These are phyloP conservation scores for Lachancea fermentati DNA, from an alignment of 805 yeast genomes.

Conservation along the genomic window DNA sequence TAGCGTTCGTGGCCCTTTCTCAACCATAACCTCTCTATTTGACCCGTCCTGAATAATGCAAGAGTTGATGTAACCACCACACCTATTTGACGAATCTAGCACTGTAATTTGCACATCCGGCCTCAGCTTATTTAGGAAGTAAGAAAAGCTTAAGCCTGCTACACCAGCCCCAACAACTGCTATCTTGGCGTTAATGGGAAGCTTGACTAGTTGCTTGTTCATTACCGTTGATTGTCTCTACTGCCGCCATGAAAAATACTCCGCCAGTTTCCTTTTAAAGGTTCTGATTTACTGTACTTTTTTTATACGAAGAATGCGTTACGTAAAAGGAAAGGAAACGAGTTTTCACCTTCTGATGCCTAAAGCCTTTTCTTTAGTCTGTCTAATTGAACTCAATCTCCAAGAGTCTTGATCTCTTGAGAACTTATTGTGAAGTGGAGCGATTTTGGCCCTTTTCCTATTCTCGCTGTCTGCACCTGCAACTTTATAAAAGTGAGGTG, in stretches of 20 bases:
- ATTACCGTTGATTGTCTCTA: constrained; percentile 7
- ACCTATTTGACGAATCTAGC: constrained; percentile 46
- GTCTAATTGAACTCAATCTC: constrained; percentile 55
- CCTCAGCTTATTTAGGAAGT: constrained; percentile 60
- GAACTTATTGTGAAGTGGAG: constrained; percentile 61
- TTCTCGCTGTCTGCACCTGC: constrained; percentile 50
- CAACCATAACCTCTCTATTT: constrained; percentile 36
- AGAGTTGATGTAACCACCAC: constrained; percentile 81
- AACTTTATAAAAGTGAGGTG: constrained; percentile 68
- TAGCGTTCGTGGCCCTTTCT: constrained; percentile 88
- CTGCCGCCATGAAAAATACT: background rate
- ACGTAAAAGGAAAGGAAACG: constrained; percentile 4
- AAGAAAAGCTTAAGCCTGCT: constrained; percentile 73
- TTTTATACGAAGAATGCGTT: background rate
- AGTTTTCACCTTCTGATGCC: constrained; percentile 20
- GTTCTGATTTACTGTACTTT: background rate
- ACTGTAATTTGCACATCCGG: constrained; percentile 69
- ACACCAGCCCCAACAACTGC: constrained; percentile 86
- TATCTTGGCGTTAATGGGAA: constrained; percentile 38
- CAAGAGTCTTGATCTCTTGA: constrained; percentile 63
- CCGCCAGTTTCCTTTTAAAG: background rate
- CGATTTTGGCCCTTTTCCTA: constrained; percentile 58
- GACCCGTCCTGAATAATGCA: constrained; percentile 32
- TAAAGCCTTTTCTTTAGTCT: constrained; percentile 27
- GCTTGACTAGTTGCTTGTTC: constrained; percentile 16